Evolutionary conservation across 2,329 filamentous ascomycete species (phyloP).

Genomic region (Colletotrichum abscissum): DNA sequence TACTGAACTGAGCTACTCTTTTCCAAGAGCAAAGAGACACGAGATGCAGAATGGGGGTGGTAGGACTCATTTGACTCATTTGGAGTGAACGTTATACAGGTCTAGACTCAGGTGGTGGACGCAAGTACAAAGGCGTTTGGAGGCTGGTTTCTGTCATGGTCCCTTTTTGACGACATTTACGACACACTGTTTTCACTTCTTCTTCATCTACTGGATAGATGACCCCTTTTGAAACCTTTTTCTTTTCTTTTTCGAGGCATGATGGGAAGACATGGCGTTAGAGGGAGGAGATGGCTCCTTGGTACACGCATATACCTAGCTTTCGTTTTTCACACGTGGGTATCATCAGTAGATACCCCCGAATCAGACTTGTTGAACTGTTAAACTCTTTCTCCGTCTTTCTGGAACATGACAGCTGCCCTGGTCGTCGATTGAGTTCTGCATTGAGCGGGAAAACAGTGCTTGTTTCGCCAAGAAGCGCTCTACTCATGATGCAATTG

Average conservation of each 20-base stretch:
- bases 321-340: neutral
- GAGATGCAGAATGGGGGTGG: neutral
- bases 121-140: constrained; percentile 25
- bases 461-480: constrained; percentile 15
- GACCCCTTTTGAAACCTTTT: neutral
- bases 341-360: constrained; percentile 20
- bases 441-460: neutral
- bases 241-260: neutral
- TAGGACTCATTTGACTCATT: neutral
- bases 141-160: constrained; percentile 7
- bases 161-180: constrained; percentile 13
- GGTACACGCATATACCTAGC: neutral
- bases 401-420: neutral
- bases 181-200: neutral
- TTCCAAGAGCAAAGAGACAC: neutral
- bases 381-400: neutral
- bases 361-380: constrained; percentile 8
- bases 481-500: neutral
- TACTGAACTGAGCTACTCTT: neutral
- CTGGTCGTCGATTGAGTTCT: neutral
- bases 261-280: constrained; percentile 14
- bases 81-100: neutral
- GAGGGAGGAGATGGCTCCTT: neutral
- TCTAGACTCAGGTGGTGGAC: constrained; percentile 7
- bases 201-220: constrained; percentile 26